Evolutionary conservation across 2,329 filamentous ascomycete species (phyloP), one percentile per base, ranked within the genome.

Genomic region (Aspergillus terreus): DNA sequence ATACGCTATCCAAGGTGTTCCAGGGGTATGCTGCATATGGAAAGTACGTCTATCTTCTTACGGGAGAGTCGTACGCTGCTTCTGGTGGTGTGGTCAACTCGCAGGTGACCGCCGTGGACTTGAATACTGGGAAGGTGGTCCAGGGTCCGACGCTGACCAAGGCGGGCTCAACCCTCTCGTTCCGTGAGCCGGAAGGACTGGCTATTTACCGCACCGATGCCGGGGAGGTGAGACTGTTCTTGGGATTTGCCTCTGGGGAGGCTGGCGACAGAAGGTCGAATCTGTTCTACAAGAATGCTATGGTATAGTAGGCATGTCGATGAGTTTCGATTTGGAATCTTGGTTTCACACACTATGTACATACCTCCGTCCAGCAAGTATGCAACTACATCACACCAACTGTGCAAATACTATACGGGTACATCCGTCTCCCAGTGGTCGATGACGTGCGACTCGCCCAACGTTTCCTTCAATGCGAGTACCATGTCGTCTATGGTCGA

Each of bases 191-290:
- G 2, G 60, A 63, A 36, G 60, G 59, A 4, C 38, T 63, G 53
- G 60, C 56, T 1, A 52, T 63, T 10, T 63, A 63, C 49, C 15
- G 55, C 41, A 62, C 58, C 3, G 52, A 32, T 3, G 53, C 19
- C 4, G 59, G 58, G 2, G 53, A 62, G 32, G 58, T 59, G 35
- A 40, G 58, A 4, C 46, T 61, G 11, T 60, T 60, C 49, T 36
- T 62, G 32, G 61, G 57, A 14, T 62, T 61, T 54, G 62, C 61
- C 3, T 61, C 57, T 2, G 61, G 58, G 4, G 41, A 51, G 12
- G 38, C 32, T 5, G 53, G 58, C 5, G 54, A 59, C 47, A 54
- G 58, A 17, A 49, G 53, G 19, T 57, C 58, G 25, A 60, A 54
- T 47, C 33, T 61, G 42, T 60, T 61, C 41, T 60, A 60, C 35